phyloP scores from a whole-genome alignment of 805 yeast genomes.

The Phaffomyces thermotolerans region DNA sequence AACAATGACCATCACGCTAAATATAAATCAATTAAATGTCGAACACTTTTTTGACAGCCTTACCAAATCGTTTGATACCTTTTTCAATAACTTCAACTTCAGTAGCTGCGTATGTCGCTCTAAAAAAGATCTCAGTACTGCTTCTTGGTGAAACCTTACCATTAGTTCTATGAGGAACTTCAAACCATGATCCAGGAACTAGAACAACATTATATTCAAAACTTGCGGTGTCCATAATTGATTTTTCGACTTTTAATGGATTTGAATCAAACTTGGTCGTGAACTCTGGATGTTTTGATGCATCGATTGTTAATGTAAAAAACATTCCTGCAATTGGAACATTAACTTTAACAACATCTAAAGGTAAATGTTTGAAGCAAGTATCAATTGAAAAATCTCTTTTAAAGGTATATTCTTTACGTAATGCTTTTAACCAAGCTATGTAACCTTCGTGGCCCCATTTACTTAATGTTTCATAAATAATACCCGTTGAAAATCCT shows the following conservation, averaged over 20 bases:
- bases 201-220: neutral
- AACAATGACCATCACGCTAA: neutral
- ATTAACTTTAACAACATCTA: slow-evolving; percentile 31
- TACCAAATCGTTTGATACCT: neutral
- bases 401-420: slow-evolving; percentile 77
- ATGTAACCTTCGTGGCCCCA: slow-evolving; percentile 75
- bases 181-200: slow-evolving; percentile 1
- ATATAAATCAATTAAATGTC: neutral
- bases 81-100: neutral
- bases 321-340: slow-evolving; percentile 87
- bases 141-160: neutral
- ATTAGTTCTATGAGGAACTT: neutral
- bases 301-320: slow-evolving; percentile 66
- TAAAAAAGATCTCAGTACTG: neutral
- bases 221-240: neutral
- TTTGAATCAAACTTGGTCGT: slow-evolving; percentile 45
- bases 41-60: neutral
- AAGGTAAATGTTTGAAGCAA: slow-evolving; percentile 50
- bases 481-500: slow-evolving; percentile 59
- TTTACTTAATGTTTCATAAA: slow-evolving; percentile 47
- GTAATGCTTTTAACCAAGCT: slow-evolving; percentile 61
- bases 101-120: slow-evolving; percentile 1
- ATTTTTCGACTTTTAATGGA: slow-evolving; percentile 51
- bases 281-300: slow-evolving; percentile 72
- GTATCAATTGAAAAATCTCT: slow-evolving; percentile 83